phyloP scores from a whole-genome alignment of 139 green algal genomes.

The Tetradesmus lagerheimii region DNA sequence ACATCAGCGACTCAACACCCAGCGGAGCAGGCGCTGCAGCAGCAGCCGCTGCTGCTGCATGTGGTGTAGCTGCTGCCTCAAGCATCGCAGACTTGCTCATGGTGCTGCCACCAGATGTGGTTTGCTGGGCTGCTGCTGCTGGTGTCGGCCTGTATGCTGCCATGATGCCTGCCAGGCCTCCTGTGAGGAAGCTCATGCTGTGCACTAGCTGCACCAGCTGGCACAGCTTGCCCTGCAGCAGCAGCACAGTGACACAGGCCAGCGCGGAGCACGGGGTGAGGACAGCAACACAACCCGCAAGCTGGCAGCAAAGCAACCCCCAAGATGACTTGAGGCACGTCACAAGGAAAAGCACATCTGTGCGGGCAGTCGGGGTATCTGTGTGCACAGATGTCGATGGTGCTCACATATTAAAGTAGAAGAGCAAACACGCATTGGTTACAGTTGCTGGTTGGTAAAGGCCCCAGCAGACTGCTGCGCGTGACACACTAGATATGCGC shows the following conservation, averaged over 20 bases:
- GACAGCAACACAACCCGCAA: neutral
- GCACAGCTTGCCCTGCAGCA: slow-evolving; percentile 43
- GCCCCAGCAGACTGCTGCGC: no score
- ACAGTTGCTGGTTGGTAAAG: no score
- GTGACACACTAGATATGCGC: no score
- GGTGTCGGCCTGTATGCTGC: slow-evolving; percentile 17
- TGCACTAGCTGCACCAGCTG: slow-evolving; percentile 51
- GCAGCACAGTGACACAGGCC: neutral
- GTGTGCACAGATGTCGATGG: no score
- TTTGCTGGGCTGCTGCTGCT: neutral
- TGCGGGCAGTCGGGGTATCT: no score
- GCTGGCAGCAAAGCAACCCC: neutral
- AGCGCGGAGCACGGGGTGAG: neutral
- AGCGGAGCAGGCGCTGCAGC: neutral
- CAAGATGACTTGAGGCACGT: no score
- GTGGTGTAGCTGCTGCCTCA: slow-evolving; percentile 18
- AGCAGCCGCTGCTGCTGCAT: slow-evolving; percentile 15
- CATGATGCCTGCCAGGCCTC: slow-evolving; percentile 56
- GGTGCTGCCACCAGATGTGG: neutral
- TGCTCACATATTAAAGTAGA: no score
- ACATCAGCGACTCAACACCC: slow-evolving; percentile 48
- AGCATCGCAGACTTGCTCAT: neutral
- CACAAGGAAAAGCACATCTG: no score
- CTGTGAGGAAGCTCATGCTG: slow-evolving; percentile 48
- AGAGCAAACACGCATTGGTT: no score